A percentile compares a stretch with the other conserved stretches of the same genome.
These are phyloP conservation scores for Termitomyces heimii DNA, from an alignment of 768 basidiomycete species.

Conservation along the genomic window DNA sequence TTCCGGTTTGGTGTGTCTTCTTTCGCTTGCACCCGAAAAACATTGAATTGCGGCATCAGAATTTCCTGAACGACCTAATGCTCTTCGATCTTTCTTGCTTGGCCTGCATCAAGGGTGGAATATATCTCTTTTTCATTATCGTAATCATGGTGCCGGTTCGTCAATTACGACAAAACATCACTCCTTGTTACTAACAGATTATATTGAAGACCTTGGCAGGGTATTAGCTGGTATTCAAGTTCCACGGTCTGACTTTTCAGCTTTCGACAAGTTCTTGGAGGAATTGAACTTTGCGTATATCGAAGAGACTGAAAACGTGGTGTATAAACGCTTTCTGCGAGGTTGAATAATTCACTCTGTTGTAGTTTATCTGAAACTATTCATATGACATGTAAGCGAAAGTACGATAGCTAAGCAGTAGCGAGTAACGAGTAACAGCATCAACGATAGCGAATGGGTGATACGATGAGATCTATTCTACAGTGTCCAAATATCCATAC, in stretches of 20 bases:
- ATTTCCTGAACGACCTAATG: slow-evolving; percentile 93
- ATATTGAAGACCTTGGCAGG: slow-evolving; percentile 73
- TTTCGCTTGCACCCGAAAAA: not conserved
- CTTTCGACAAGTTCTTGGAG: slow-evolving; percentile 71
- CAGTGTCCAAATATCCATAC: not conserved
- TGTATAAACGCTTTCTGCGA: slow-evolving; percentile 71
- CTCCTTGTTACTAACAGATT: not conserved
- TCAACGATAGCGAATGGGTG: not conserved
- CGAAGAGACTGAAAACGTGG: slow-evolving; percentile 88
- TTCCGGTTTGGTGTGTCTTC: slow-evolving; percentile 82
- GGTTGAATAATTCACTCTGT: slow-evolving; percentile 16
- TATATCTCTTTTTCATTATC: slow-evolving; percentile 95
- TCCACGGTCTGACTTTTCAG: slow-evolving; percentile 55
- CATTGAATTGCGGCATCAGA: slow-evolving; percentile 39
- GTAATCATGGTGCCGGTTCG: slow-evolving; percentile 94
- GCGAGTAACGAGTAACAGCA: not conserved
- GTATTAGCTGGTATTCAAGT: slow-evolving; percentile 94
- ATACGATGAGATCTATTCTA: not conserved
- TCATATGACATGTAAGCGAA: not conserved
- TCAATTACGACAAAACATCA: slow-evolving; percentile 11
- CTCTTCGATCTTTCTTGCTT: slow-evolving; percentile 83
- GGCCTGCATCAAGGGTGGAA: slow-evolving; percentile 86
- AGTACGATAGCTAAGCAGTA: not conserved
- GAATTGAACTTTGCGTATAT: slow-evolving; percentile 83
- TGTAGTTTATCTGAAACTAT: not conserved